Conservation (phyloP, 176 grass and related monocot genomes). For the Chloris gayana region DNA sequence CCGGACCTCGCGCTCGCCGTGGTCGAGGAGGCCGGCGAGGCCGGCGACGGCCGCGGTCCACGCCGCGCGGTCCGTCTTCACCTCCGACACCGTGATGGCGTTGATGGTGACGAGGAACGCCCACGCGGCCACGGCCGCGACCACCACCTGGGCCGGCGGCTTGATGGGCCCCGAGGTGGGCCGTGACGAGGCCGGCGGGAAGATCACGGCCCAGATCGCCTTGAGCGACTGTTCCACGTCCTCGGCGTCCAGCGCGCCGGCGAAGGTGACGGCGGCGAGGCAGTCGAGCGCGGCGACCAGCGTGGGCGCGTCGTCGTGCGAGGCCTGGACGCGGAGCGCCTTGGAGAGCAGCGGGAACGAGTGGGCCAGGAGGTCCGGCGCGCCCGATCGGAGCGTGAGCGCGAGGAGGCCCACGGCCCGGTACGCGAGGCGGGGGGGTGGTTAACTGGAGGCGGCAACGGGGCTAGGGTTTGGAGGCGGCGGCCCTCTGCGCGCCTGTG, state of each 20-base stretch:
- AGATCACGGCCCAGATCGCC: conserved; percentile 1
- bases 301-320: background rate
- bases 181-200: background rate
- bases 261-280: conserved; percentile 37
- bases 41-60: background rate
- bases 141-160: background rate
- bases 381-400: conserved; percentile 17
- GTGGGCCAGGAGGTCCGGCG: background rate
- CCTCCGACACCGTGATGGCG: background rate
- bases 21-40: background rate
- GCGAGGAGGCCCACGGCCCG: conserved; percentile 37
- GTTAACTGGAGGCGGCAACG: too few relatives aligned
- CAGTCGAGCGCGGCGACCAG: conserved; percentile 17
- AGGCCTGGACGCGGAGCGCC: background rate
- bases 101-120: conserved; percentile 15
- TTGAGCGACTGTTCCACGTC: background rate
- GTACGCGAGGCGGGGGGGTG: conserved; percentile 41
- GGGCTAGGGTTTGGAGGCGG: too few relatives aligned
- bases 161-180: background rate
- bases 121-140: conserved; percentile 4
- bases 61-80: too few relatives aligned
- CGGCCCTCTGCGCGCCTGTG: too few relatives aligned
- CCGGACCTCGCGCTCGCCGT: conserved; percentile 1
- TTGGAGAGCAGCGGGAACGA: background rate
- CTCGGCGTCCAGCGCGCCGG: background rate